These are phyloP conservation scores for Ustilago shanxiensis DNA, from an alignment of 1,284 basidiomycete species.

Conservation along the genomic window DNA sequence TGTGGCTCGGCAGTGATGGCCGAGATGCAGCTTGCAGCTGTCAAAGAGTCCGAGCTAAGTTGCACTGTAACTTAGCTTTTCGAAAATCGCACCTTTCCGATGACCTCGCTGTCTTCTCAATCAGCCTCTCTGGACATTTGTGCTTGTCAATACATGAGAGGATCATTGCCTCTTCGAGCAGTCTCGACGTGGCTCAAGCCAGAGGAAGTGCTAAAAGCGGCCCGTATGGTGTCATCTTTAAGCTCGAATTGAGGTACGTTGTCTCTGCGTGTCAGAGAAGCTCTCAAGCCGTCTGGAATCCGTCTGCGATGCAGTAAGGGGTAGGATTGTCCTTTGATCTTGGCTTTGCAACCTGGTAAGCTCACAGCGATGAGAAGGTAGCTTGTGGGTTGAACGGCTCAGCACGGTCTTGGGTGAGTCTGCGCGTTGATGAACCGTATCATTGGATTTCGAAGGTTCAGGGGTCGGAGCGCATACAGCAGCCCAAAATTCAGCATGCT, in stretches of 20 bases:
- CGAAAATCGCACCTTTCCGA: too few species aligned
- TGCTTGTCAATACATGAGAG: neutral
- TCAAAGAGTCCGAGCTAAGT: constrained; percentile 39
- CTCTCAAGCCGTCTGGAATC: constrained; percentile 5
- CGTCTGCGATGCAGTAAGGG: constrained; percentile 20
- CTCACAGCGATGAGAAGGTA: constrained; percentile 1
- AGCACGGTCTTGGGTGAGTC: neutral
- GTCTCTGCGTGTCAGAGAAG: neutral
- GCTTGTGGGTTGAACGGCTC: neutral
- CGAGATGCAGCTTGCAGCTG: constrained; percentile 49
- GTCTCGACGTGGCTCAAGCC: neutral
- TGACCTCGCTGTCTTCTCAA: neutral
- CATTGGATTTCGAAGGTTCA: constrained; percentile 10
- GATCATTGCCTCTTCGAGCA: neutral
- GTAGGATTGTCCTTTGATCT: constrained; percentile 22
- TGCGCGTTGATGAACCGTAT: neutral
- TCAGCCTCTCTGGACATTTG: neutral
- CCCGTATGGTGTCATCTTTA: too few species aligned
- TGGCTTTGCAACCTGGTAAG: neutral
- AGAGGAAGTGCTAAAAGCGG: too few species aligned
- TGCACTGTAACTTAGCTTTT: neutral
- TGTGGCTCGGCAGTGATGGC: constrained; percentile 46
- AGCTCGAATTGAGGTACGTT: neutral
- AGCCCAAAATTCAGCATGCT: neutral
- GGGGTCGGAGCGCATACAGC: constrained; percentile 41